phyloP scores from a whole-genome alignment of 192 early-diverging fungal genomes.

The Paraglomus occultum region DNA sequence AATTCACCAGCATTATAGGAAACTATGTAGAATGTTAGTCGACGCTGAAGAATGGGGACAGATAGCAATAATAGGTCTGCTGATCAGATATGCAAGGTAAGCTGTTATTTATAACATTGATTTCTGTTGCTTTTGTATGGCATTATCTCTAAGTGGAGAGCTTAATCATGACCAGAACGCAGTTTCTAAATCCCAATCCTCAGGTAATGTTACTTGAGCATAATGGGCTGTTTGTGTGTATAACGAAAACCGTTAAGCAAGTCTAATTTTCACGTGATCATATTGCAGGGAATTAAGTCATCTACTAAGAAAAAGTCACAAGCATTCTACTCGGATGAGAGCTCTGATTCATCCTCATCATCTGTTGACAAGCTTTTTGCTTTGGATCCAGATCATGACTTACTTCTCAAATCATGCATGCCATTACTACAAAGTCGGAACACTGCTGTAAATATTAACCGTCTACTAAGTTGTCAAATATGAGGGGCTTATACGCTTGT shows the following conservation, averaged over 20 bases:
- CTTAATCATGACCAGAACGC: not conserved
- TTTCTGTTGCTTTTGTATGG: not conserved
- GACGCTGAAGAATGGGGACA: slow-evolving; percentile 98
- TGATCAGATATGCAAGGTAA: slow-evolving; percentile 78
- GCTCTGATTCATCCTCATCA: slow-evolving; percentile 43
- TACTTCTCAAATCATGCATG: slow-evolving; percentile 63
- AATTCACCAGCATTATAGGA: slow-evolving; percentile 87
- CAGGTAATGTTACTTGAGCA: slow-evolving; percentile 39
- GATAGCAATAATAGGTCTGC: slow-evolving; percentile 74
- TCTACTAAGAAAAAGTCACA: slow-evolving; percentile 38
- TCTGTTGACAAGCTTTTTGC: slow-evolving; percentile 27
- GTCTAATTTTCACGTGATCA: no score
- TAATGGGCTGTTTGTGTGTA: slow-evolving; percentile 28
- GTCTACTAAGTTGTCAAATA: not conserved
- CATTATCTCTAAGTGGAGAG: no score
- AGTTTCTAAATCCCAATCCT: slow-evolving; percentile 63
- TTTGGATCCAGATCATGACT: slow-evolving; percentile 79
- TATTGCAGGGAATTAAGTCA: slow-evolving; percentile 7
- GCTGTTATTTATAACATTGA: not conserved
- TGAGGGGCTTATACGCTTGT: not conserved
- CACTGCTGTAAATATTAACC: slow-evolving; percentile 55
- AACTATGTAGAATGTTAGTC: slow-evolving; percentile 78
- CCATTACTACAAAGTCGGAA: slow-evolving; percentile 85
- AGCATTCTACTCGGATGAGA: slow-evolving; percentile 52
- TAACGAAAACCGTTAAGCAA: not conserved